A percentile compares a stretch with the other conserved stretches of the same genome.
Evolutionary conservation across 2,329 filamentous ascomycete genomes (phyloP).

Genomic region (Monilinia vaccinii-corymbosi): DNA sequence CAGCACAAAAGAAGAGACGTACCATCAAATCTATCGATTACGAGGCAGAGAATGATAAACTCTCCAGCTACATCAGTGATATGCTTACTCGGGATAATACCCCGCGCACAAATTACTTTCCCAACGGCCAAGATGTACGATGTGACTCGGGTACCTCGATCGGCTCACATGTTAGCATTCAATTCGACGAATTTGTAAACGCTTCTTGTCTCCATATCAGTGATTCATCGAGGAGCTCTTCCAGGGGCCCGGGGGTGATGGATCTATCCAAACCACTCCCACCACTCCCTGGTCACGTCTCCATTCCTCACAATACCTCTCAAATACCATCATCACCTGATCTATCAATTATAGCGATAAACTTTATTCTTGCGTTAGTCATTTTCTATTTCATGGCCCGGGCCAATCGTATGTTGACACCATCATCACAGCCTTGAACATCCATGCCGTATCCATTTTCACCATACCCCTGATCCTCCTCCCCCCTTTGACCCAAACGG

Average conservation of each 20-base stretch:
- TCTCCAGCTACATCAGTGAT: not conserved
- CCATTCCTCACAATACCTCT: not conserved
- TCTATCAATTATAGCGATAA: constrained; percentile 21
- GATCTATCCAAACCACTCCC: constrained; percentile 4
- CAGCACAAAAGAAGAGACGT: not conserved
- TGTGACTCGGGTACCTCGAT: not conserved
- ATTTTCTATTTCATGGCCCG: not conserved
- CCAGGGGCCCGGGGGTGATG: not conserved
- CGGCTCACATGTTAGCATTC: not conserved
- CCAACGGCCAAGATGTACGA: not conserved
- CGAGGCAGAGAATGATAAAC: not conserved
- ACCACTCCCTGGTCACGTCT: not conserved
- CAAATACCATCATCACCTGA: not conserved
- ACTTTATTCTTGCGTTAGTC: constrained; percentile 26
- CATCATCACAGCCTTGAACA: not conserved
- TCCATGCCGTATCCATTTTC: constrained; percentile 6
- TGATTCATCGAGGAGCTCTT: not conserved
- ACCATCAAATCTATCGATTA: not conserved
- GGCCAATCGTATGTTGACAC: not conserved
- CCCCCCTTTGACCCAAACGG: constrained; percentile 11
- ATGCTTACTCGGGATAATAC: not conserved
- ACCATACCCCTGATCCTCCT: not conserved
- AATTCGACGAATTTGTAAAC: not conserved
- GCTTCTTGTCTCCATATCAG: not conserved
- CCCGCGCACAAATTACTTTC: not conserved